Conservation (phyloP, 73 alveolate species). For the Paramecium bursaria region DNA sequence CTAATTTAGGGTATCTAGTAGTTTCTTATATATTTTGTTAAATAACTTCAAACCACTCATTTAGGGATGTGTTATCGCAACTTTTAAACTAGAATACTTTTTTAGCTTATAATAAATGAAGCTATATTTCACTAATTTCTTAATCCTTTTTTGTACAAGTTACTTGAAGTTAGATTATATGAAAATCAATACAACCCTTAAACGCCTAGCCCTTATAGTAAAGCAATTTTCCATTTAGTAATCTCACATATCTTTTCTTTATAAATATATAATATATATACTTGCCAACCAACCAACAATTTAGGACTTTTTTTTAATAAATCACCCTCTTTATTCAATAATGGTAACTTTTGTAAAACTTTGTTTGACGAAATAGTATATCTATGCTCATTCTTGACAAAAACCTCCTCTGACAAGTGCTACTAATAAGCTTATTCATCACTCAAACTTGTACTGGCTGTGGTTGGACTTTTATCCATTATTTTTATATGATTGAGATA, state of each 20-base stretch:
- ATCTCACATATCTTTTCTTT: conserved; percentile 47
- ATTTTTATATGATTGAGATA: too few relatives aligned
- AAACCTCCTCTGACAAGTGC: too few relatives aligned
- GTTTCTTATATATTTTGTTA: not conserved
- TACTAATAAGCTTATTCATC: too few relatives aligned
- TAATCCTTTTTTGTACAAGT: not conserved
- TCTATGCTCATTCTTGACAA: too few relatives aligned
- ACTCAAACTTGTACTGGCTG: too few relatives aligned
- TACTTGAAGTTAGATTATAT: not conserved
- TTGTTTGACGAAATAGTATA: too few relatives aligned
- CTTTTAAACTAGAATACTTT: conserved; percentile 38
- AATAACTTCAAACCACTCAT: conserved; percentile 24
- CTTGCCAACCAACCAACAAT: conserved; percentile 55
- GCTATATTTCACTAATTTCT: conserved; percentile 18
- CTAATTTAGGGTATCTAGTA: not conserved
- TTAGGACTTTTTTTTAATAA: conserved; percentile 55
- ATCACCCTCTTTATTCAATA: conserved; percentile 30
- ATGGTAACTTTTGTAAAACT: too few relatives aligned
- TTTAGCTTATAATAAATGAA: not conserved
- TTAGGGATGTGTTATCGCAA: not conserved
- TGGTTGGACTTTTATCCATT: too few relatives aligned
- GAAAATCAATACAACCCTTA: conserved; percentile 55
- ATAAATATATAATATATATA: not conserved
- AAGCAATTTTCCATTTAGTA: conserved; percentile 34
- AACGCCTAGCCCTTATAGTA: conserved; percentile 28